Conservation (phyloP, 2,329 filamentous ascomycete genomes). For the Rutstroemia sp. region DNA sequence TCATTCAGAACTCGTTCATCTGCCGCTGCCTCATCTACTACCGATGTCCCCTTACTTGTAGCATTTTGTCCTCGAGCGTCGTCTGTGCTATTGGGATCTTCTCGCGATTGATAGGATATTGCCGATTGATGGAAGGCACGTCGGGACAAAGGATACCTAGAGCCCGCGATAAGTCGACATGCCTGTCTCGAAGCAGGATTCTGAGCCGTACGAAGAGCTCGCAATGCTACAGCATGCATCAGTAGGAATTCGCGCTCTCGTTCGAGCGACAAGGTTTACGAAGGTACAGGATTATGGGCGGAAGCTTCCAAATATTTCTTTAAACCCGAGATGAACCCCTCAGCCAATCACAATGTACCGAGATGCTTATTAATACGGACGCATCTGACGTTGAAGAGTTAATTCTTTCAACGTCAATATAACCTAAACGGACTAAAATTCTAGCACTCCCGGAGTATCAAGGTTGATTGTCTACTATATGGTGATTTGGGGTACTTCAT, state of each 20-base stretch:
- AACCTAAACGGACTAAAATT: no score
- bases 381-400: no score
- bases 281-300: neutral
- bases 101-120: constrained; percentile 20
- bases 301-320: constrained; percentile 2
- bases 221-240: constrained; percentile 29
- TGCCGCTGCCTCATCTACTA: neutral
- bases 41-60: neutral
- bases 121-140: constrained; percentile 27
- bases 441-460: no score
- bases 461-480: no score
- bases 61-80: constrained; percentile 13
- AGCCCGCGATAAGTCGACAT: constrained; percentile 27
- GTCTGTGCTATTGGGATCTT: constrained; percentile 12
- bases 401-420: no score
- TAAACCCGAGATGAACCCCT: neutral
- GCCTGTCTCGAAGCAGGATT: constrained; percentile 21
- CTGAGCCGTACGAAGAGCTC: constrained; percentile 24
- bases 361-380: no score
- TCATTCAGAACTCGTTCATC: neutral
- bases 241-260: constrained; percentile 21
- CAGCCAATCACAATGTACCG: no score
- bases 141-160: constrained; percentile 21
- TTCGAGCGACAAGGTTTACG: neutral
- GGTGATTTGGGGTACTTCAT: no score